Evolutionary conservation across 1,284 basidiomycete genomes (phyloP).

Genomic region (Fomitopsis betulina): DNA sequence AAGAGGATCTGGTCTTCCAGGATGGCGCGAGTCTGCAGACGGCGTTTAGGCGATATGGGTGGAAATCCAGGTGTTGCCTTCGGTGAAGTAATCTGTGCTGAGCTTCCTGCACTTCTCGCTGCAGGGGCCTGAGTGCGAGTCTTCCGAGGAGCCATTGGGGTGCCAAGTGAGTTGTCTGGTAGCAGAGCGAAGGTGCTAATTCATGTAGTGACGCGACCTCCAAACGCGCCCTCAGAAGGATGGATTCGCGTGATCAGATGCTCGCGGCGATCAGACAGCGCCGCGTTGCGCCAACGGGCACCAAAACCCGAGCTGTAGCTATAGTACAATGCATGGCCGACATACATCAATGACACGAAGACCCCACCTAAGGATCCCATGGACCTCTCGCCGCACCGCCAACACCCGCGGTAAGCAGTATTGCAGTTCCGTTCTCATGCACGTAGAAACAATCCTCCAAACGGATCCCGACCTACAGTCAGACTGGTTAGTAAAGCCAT

Average conservation of each 20-base stretch:
- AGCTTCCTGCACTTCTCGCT: neutral
- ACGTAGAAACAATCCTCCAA: constrained; percentile 83
- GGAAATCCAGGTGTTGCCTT: constrained; percentile 24
- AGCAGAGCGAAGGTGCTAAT: neutral
- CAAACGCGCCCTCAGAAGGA: no score
- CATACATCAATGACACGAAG: neutral
- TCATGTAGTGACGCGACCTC: no score
- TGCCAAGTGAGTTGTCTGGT: neutral
- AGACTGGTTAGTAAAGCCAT: neutral
- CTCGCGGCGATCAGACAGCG: no score
- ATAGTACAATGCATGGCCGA: neutral
- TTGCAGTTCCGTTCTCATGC: constrained; percentile 43
- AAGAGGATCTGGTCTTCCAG: constrained; percentile 65
- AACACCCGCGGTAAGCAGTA: constrained; percentile 57
- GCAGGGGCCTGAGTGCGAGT: constrained; percentile 8
- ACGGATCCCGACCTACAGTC: constrained; percentile 60
- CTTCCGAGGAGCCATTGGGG: constrained; percentile 5
- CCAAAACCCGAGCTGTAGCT: neutral
- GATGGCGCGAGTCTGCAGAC: constrained; percentile 39
- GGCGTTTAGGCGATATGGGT: constrained; percentile 35
- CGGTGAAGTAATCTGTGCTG: neutral
- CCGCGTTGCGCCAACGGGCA: neutral
- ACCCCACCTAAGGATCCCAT: constrained; percentile 40
- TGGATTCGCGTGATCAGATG: no score
- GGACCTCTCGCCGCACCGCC: constrained; percentile 55